These are phyloP conservation scores for Comarum palustre DNA, from an alignment of 306 rosid species.

Conservation along the genomic window DNA sequence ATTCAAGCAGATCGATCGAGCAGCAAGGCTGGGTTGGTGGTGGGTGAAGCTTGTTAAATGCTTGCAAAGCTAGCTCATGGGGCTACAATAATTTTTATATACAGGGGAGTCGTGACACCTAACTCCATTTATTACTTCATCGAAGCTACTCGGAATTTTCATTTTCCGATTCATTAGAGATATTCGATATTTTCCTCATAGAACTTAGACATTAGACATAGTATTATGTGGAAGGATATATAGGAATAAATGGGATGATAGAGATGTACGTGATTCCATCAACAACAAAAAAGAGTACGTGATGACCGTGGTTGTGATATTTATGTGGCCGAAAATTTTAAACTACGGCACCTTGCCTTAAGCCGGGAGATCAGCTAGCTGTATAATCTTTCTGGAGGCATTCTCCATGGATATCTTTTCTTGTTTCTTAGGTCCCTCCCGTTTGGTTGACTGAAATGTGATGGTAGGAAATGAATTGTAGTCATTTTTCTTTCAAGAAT, in stretches of 20 bases:
- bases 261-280: not conserved
- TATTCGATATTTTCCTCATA: not conserved
- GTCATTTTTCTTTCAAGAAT: too few relatives aligned
- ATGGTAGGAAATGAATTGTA: too few relatives aligned
- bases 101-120: not conserved
- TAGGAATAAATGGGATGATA: not conserved
- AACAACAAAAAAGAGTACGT: not conserved
- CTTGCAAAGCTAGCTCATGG: not conserved
- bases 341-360: not conserved
- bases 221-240: too few relatives aligned
- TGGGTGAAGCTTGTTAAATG: slow-evolving; percentile 17
- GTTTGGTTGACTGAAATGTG: too few relatives aligned
- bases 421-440: too few relatives aligned
- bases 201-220: not conserved
- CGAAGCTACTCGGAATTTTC: not conserved
- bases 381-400: not conserved
- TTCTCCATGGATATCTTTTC: not conserved
- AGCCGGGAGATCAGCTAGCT: not conserved
- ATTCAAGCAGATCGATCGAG: not conserved
- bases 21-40: not conserved
- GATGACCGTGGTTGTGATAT: not conserved
- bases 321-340: slow-evolving; percentile 1
- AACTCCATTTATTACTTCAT: slow-evolving; percentile 2
- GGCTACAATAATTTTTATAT: not conserved
- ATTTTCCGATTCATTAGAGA: not conserved